Conservation (phyloP, 78 protist genomes). For the Pigoraptor vietnamica region DNA sequence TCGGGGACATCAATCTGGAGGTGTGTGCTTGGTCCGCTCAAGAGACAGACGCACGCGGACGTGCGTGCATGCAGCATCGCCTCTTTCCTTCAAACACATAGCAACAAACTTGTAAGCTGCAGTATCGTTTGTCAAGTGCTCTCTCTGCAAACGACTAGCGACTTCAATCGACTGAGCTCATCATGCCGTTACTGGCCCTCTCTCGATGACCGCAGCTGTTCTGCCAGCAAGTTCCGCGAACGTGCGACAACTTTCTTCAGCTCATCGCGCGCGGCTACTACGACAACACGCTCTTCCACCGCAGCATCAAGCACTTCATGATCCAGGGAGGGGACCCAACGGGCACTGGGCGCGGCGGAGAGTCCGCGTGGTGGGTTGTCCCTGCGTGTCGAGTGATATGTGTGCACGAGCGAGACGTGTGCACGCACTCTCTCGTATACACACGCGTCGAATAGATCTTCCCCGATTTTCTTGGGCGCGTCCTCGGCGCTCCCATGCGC, state of each 20-base stretch:
- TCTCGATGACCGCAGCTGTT: no score
- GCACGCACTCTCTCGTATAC: no score
- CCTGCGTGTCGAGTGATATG: background rate
- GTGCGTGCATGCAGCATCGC: background rate
- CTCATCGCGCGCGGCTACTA: constrained; percentile 54
- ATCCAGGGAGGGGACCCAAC: constrained; percentile 74
- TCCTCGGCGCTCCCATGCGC: no score
- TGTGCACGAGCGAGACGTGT: background rate
- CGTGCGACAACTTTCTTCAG: constrained; percentile 73
- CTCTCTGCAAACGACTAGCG: no score
- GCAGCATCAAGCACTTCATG: constrained; percentile 69
- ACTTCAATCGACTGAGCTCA: no score
- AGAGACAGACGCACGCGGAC: background rate
- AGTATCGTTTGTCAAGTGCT: no score
- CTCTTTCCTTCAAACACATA: background rate
- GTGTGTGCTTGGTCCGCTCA: background rate
- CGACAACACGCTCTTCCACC: constrained; percentile 62
- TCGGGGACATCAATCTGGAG: constrained; percentile 66
- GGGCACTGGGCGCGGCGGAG: constrained; percentile 75
- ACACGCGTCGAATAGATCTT: background rate
- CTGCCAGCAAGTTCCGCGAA: constrained; percentile 68
- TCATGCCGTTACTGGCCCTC: no score
- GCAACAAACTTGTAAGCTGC: background rate
- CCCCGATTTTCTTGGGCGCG: background rate
- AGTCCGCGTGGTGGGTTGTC: constrained; percentile 48